Conservation (phyloP, 2,329 filamentous ascomycete genomes). For the Colletotrichum somersetense region DNA sequence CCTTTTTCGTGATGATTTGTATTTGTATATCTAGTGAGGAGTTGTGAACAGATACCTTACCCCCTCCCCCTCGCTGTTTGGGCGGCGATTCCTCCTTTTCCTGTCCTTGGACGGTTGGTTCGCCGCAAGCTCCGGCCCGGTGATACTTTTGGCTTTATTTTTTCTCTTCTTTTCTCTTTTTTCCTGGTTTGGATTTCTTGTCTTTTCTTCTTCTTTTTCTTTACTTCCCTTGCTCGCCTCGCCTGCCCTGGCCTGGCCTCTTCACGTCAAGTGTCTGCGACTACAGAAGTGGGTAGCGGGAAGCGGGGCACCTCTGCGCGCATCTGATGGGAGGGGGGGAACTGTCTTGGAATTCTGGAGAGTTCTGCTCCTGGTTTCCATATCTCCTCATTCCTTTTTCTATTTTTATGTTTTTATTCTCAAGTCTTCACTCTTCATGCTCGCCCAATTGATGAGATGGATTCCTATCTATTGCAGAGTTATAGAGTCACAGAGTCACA, state of each 20-base stretch:
- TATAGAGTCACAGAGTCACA: background rate
- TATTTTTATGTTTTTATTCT: too few relatives aligned
- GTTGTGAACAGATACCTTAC: background rate
- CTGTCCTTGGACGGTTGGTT: too few relatives aligned
- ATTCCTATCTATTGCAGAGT: background rate
- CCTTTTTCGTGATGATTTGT: constrained; percentile 35
- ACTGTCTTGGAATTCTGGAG: constrained; percentile 2
- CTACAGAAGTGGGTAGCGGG: constrained; percentile 18
- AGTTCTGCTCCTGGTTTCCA: background rate
- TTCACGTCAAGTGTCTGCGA: constrained; percentile 19
- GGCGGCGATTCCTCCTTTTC: too few relatives aligned
- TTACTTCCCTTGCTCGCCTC: background rate
- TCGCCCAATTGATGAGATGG: background rate
- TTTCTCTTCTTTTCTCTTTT: background rate
- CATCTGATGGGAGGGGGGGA: too few relatives aligned
- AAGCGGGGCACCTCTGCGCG: background rate
- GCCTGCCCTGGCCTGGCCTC: background rate
- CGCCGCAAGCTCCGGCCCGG: background rate
- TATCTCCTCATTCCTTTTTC: background rate
- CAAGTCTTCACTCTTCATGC: background rate
- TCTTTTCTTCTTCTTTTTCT: background rate
- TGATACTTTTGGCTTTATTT: background rate
- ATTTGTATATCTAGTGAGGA: constrained; percentile 31
- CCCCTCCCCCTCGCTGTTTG: background rate
- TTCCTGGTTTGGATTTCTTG: background rate